These are phyloP conservation scores for Myriosclerotinia curreyana DNA, from an alignment of 2,329 filamentous ascomycete genomes.

Conservation along the genomic window DNA sequence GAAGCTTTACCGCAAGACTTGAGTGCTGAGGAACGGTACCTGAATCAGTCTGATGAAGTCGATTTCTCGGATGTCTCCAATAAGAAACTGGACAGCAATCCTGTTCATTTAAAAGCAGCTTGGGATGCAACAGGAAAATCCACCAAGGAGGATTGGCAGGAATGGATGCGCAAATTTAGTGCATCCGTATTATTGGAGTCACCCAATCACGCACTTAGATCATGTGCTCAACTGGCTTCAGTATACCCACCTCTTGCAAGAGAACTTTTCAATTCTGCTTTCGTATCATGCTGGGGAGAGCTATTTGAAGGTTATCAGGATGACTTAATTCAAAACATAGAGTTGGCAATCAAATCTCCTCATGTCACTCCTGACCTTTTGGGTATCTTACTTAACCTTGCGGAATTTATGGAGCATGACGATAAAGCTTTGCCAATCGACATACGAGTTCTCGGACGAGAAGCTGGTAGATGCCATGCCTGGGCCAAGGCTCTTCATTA, in stretches of 20 bases:
- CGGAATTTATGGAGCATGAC: conserved; percentile 99
- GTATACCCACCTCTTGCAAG: conserved; percentile 88
- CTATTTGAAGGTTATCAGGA: conserved; percentile 96
- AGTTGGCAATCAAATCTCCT: conserved; percentile 89
- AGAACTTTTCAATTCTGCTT: conserved; percentile 96
- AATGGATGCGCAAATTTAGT: conserved; percentile 96
- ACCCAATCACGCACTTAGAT: conserved; percentile 89
- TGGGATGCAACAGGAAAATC: conserved; percentile 98
- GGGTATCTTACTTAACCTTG: conserved; percentile 89
- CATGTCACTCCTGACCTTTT: conserved; percentile 95
- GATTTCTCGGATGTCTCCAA: conserved; percentile 79
- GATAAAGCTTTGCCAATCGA: conserved; percentile 98
- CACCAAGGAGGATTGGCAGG: conserved; percentile 97
- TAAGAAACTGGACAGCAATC: conserved; percentile 96
- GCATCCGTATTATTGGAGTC: conserved; percentile 93
- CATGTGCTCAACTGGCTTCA: conserved; percentile 86
- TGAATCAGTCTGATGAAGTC: conserved; percentile 74
- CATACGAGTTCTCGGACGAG: conserved; percentile 88
- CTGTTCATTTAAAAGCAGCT: conserved; percentile 92
- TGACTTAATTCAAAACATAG: conserved; percentile 91
- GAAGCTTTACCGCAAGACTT: conserved; percentile 94
- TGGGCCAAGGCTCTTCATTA: conserved; percentile 98
- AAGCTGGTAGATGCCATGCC: conserved; percentile 94
- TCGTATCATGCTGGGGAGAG: conserved; percentile 98
- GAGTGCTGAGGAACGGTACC: conserved; percentile 79